A percentile compares a stretch with the other conserved stretches of the same genome.
These are phyloP conservation scores for Solanum ahanhuiri DNA, from an alignment of 257 asterid species.

Conservation along the genomic window DNA sequence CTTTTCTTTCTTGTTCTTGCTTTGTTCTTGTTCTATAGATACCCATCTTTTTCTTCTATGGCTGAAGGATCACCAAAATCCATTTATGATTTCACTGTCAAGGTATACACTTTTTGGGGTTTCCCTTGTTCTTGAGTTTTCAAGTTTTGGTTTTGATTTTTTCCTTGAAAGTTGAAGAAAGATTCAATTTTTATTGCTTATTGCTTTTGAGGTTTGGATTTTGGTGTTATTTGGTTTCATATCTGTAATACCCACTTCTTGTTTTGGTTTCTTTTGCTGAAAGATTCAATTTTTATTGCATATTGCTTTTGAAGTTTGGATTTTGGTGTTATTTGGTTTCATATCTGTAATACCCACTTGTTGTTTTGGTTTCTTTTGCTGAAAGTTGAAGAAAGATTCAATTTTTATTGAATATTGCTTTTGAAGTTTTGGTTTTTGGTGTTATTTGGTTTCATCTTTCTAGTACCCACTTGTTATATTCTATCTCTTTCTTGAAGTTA, in stretches of 20 bases:
- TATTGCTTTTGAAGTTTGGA: not conserved
- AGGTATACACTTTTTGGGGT: conserved; percentile 19
- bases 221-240: not conserved
- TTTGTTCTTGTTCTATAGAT: conserved; percentile 11
- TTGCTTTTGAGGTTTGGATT: not conserved
- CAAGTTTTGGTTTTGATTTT: not conserved
- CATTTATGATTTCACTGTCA: conserved; percentile 51
- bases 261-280: not conserved
- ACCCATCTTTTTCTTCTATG: conserved; percentile 16
- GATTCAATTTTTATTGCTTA: not conserved
- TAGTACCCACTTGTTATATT: not conserved
- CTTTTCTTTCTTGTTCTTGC: conserved; percentile 39
- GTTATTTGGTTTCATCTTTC: not conserved
- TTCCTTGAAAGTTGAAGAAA: not conserved
- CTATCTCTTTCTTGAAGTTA: not conserved
- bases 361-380: not conserved
- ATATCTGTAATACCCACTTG: not conserved
- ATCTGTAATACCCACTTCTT: not conserved
- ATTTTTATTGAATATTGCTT: not conserved
- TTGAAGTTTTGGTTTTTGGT: not conserved
- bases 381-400: not conserved
- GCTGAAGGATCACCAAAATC: conserved; percentile 23
- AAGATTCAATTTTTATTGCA: not conserved
- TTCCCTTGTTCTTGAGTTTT: not conserved
- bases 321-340: not conserved